These are phyloP conservation scores for Arabidopsis hybrid DNA, from an alignment of 441 rosid species.

Conservation along the genomic window DNA sequence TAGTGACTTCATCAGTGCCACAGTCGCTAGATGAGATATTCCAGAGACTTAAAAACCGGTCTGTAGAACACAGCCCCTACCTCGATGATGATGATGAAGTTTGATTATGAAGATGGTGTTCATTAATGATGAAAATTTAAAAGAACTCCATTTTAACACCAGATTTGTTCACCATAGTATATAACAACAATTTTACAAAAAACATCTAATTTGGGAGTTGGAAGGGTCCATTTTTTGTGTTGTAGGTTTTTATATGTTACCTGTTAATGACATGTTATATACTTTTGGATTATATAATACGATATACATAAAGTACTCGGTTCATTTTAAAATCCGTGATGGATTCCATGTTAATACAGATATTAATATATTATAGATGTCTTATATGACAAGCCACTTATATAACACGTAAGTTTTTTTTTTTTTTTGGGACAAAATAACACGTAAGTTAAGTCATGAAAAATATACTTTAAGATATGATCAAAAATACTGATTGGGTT, in stretches of 20 bases:
- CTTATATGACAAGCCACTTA: no score
- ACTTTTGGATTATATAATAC: constrained; percentile 19
- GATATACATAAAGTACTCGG: constrained; percentile 8
- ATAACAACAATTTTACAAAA: constrained; percentile 13
- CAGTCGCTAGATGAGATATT: constrained; percentile 91
- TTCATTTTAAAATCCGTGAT: no score
- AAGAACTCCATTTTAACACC: constrained; percentile 42
- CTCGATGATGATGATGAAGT: constrained; percentile 57
- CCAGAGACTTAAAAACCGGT: constrained; percentile 83
- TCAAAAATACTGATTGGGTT: constrained; percentile 11
- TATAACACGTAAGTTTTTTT: neutral
- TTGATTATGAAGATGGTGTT: constrained; percentile 41
- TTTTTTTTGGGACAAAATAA: no score
- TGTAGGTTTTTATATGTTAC: constrained; percentile 27
- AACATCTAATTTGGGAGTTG: constrained; percentile 30
- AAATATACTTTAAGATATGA: neutral
- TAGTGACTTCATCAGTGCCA: constrained; percentile 46
- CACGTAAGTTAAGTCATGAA: neutral
- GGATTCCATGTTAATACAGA: no score
- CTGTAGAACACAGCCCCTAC: constrained; percentile 49
- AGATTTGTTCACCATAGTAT: constrained; percentile 28
- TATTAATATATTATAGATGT: no score
- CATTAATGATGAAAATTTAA: constrained; percentile 34
- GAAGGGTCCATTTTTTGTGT: constrained; percentile 25
- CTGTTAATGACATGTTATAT: constrained; percentile 14